A percentile compares a stretch with the other conserved stretches of the same genome.
Evolutionary conservation across 2,329 filamentous ascomycete species (phyloP).

Genomic region (Penicillium sp.): DNA sequence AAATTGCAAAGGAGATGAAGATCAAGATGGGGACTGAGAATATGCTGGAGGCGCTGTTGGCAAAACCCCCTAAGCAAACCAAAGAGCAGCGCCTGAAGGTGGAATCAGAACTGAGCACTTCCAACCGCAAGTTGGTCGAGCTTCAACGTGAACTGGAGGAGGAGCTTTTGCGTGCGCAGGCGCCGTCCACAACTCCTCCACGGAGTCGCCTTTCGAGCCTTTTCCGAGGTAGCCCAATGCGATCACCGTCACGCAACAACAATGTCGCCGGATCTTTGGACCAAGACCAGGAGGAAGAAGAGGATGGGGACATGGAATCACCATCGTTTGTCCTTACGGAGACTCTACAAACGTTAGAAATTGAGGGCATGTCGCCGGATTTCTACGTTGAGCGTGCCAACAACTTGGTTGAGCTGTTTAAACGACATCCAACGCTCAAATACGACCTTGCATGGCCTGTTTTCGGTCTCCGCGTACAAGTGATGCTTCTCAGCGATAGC

Average conservation of each 20-base stretch:
- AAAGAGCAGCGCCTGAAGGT: slow-evolving; percentile 77
- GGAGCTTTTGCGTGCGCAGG: slow-evolving; percentile 58
- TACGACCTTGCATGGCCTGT: slow-evolving; percentile 96
- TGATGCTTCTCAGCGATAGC: slow-evolving; percentile 93
- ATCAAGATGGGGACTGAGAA: slow-evolving; percentile 98
- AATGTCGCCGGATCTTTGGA: slow-evolving; percentile 33
- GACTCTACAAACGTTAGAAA: slow-evolving; percentile 82
- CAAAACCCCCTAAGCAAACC: slow-evolving; percentile 92
- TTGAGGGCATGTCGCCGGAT: slow-evolving; percentile 82
- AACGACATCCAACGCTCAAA: slow-evolving; percentile 85
- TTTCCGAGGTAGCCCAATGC: slow-evolving; percentile 55
- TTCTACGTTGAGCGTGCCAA: slow-evolving; percentile 95
- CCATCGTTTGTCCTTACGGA: slow-evolving; percentile 90
- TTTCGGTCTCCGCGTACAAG: slow-evolving; percentile 89
- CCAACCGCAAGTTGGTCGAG: slow-evolving; percentile 68
- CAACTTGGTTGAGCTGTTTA: slow-evolving; percentile 92
- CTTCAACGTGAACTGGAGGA: slow-evolving; percentile 58
- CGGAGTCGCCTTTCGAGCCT: slow-evolving; percentile 56
- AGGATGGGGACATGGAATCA: slow-evolving; percentile 70
- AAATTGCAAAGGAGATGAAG: slow-evolving; percentile 92
- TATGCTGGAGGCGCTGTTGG: slow-evolving; percentile 88
- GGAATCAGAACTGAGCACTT: slow-evolving; percentile 85
- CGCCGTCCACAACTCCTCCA: slow-evolving; percentile 50
- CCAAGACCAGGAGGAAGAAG: slow-evolving; percentile 50
- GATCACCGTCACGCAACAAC: slow-evolving; percentile 48